phyloP scores from a whole-genome alignment of 176 grass and related monocot species.

The Hsuehochloa calcarea region DNA sequence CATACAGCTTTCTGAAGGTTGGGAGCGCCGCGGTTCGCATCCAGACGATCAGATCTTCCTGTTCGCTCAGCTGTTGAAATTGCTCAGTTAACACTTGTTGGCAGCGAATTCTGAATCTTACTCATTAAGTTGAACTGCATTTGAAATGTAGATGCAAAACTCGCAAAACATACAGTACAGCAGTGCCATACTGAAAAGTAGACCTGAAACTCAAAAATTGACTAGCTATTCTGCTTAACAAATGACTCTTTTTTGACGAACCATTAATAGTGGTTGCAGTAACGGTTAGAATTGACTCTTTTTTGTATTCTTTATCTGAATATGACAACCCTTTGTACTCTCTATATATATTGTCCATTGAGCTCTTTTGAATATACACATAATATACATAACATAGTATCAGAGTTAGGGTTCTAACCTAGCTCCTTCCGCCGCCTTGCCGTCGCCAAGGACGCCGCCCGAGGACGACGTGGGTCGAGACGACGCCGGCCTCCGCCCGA shows the following conservation, averaged over 20 bases:
- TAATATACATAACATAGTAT: too few relatives aligned
- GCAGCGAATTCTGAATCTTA: background rate
- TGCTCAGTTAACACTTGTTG: background rate
- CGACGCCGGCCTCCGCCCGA: too few relatives aligned
- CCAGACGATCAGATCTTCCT: constrained; percentile 78
- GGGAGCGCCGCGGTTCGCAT: constrained; percentile 70
- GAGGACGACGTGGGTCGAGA: too few relatives aligned
- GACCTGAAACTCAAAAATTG: background rate
- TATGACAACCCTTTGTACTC: too few relatives aligned
- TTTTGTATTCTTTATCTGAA: too few relatives aligned
- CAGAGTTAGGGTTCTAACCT: too few relatives aligned
- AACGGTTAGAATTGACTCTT: too few relatives aligned
- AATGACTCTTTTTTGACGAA: background rate
- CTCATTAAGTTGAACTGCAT: background rate
- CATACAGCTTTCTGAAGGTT: constrained; percentile 73
- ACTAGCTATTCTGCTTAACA: background rate
- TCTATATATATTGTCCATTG: too few relatives aligned
- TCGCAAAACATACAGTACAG: background rate
- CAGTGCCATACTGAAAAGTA: background rate
- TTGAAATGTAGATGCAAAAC: background rate
- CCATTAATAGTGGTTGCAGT: background rate
- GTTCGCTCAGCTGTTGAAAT: constrained; percentile 52
- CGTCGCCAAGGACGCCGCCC: too few relatives aligned
- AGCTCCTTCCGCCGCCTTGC: too few relatives aligned
- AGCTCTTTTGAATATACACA: too few relatives aligned